Evolutionary conservation across 1,284 basidiomycete genomes (phyloP).

Genomic region (Malassezia sympodialis): DNA sequence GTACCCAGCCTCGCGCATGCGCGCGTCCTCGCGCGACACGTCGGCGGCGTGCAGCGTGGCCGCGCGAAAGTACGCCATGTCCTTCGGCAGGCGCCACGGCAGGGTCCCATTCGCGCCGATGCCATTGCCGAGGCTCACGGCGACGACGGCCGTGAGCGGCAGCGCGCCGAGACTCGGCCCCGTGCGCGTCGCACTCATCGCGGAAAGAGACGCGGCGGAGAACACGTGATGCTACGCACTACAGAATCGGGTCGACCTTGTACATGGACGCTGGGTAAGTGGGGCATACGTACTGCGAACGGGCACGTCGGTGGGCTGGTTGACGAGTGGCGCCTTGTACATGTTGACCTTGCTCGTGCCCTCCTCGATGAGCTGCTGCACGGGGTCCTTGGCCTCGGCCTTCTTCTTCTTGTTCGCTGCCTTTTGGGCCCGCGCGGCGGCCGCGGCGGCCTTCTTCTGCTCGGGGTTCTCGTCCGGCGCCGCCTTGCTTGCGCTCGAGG

Average conservation of each 20-base stretch:
- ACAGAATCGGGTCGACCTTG: slow-evolving; percentile 15
- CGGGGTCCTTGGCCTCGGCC: slow-evolving; percentile 21
- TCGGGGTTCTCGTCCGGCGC: slow-evolving; percentile 33
- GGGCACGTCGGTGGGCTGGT: slow-evolving; percentile 29
- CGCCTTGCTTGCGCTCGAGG: slow-evolving; percentile 40
- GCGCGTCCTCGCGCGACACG: slow-evolving; percentile 3
- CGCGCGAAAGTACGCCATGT: slow-evolving; percentile 85
- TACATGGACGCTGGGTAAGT: slow-evolving; percentile 18
- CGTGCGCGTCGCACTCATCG: background rate
- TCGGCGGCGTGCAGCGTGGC: slow-evolving; percentile 57
- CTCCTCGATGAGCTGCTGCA: slow-evolving; percentile 23
- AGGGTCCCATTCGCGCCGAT: slow-evolving; percentile 67
- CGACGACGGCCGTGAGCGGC: slow-evolving; percentile 75
- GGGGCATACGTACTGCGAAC: slow-evolving; percentile 19
- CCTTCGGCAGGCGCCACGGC: slow-evolving; percentile 79
- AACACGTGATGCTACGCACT: slow-evolving; percentile 1
- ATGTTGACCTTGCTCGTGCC: slow-evolving; percentile 34
- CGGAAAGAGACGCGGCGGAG: background rate
- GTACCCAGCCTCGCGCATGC: slow-evolving; percentile 7
- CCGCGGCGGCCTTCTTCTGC: slow-evolving; percentile 36
- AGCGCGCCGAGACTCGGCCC: slow-evolving; percentile 18
- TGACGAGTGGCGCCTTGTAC: slow-evolving; percentile 36
- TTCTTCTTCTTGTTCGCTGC: slow-evolving; percentile 35
- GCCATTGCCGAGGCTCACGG: slow-evolving; percentile 74
- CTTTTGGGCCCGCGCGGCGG: slow-evolving; percentile 32